phyloP scores from a whole-genome alignment of 2,329 filamentous ascomycete genomes.

The Fusarium ambrosium region DNA sequence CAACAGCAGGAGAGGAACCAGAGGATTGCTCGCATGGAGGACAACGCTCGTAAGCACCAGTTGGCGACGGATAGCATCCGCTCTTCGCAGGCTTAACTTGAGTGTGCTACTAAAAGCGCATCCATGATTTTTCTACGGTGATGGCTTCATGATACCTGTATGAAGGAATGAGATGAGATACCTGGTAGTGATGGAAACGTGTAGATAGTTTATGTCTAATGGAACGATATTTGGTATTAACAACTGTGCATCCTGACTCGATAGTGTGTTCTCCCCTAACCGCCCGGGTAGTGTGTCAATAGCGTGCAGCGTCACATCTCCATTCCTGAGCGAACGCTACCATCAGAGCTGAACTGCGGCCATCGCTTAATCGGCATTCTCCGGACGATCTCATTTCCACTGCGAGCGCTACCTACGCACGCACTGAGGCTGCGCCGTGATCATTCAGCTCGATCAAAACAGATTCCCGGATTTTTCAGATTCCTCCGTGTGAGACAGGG shows the following conservation, averaged over 20 bases:
- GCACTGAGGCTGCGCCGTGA: background rate
- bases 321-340: background rate
- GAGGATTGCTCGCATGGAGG: constrained; percentile 34
- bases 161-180: background rate
- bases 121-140: background rate
- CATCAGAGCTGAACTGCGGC: background rate
- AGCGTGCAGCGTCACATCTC: background rate
- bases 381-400: background rate
- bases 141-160: background rate
- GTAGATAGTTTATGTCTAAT: constrained; percentile 1
- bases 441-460: background rate
- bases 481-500: background rate
- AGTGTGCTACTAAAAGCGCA: background rate
- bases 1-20: constrained; percentile 27
- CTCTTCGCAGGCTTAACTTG: background rate
- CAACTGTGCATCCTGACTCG: background rate
- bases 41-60: constrained; percentile 35
- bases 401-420: background rate
- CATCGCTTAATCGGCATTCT: background rate
- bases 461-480: background rate
- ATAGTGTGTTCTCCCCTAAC: background rate
- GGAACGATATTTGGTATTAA: background rate
- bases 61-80: constrained; percentile 20
- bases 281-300: no score
- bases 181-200: background rate